Conservation (phyloP, 2,329 filamentous ascomycete genomes). For the Epicoccum sorghinum region DNA sequence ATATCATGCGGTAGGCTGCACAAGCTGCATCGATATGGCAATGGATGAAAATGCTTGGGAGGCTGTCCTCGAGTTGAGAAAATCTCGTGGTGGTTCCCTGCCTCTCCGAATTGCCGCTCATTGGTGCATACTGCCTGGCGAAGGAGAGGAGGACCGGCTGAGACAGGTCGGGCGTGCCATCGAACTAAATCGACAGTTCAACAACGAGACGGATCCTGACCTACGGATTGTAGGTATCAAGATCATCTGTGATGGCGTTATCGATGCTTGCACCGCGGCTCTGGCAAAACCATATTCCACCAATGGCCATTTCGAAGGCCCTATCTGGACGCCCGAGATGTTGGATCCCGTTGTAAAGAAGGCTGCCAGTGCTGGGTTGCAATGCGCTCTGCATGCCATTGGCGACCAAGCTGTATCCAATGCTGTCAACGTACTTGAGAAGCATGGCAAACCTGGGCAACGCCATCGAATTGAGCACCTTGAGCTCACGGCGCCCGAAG, state of each 20-base stretch:
- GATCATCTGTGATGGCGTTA: constrained; percentile 68
- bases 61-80: constrained; percentile 53
- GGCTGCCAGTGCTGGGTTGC: constrained; percentile 62
- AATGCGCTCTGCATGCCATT: constrained; percentile 70
- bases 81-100: constrained; percentile 38
- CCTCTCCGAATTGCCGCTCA: constrained; percentile 61
- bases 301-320: constrained; percentile 54
- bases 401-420: constrained; percentile 65
- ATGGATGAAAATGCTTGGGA: constrained; percentile 64
- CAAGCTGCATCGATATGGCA: constrained; percentile 64
- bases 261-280: constrained; percentile 69
- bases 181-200: constrained; percentile 55
- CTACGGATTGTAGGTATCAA: constrained; percentile 66
- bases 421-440: constrained; percentile 63
- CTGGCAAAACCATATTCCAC: constrained; percentile 63
- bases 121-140: constrained; percentile 60
- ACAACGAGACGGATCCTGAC: constrained; percentile 53
- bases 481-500: constrained; percentile 62
- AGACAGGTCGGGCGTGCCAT: constrained; percentile 59
- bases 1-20: constrained; percentile 60
- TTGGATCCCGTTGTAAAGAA: constrained; percentile 61
- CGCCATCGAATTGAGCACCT: constrained; percentile 70
- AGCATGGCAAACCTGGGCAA: constrained; percentile 50
- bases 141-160: constrained; percentile 53
- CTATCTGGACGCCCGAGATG: constrained; percentile 62